phyloP scores from a whole-genome alignment of 2,329 filamentous ascomycete species.

The Sphaerulina vaccinii region DNA sequence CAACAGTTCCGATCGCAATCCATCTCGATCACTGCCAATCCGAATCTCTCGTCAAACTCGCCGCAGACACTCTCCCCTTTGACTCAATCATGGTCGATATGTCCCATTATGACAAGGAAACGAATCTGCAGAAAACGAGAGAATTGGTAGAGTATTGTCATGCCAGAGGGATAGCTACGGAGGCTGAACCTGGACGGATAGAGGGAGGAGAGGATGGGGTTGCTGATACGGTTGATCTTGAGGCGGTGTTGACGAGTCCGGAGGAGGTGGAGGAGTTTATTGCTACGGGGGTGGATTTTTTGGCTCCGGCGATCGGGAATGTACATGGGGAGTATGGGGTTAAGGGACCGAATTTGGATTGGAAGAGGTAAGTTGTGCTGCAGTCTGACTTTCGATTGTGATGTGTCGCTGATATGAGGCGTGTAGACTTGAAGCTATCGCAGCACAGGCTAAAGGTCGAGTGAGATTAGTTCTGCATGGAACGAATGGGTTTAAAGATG shows the following conservation, averaged over 20 bases:
- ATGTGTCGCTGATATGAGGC: not conserved
- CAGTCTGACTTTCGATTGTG: not conserved
- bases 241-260: conserved; percentile 64
- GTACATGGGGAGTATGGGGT: conserved; percentile 72
- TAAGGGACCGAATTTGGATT: conserved; percentile 60
- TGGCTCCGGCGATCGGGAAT: conserved; percentile 74
- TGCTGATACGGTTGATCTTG: conserved; percentile 59
- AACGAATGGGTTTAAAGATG: conserved; percentile 56
- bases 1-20: conserved; percentile 31
- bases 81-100: conserved; percentile 78
- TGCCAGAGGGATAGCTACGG: conserved; percentile 64
- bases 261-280: conserved; percentile 71
- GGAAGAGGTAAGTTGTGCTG: conserved; percentile 43
- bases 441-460: conserved; percentile 47
- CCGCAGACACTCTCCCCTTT: conserved; percentile 51
- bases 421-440: conserved; percentile 48
- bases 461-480: conserved; percentile 59
- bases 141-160: conserved; percentile 65
- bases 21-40: conserved; percentile 36
- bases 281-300: conserved; percentile 68
- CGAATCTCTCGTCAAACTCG: no score
- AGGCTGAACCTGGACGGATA: conserved; percentile 70
- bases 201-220: conserved; percentile 75
- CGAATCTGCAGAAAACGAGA: conserved; percentile 64
- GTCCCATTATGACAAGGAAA: conserved; percentile 68